phyloP scores from a whole-genome alignment of 2,329 filamentous ascomycete species.

The Xylaria hypoxylon region DNA sequence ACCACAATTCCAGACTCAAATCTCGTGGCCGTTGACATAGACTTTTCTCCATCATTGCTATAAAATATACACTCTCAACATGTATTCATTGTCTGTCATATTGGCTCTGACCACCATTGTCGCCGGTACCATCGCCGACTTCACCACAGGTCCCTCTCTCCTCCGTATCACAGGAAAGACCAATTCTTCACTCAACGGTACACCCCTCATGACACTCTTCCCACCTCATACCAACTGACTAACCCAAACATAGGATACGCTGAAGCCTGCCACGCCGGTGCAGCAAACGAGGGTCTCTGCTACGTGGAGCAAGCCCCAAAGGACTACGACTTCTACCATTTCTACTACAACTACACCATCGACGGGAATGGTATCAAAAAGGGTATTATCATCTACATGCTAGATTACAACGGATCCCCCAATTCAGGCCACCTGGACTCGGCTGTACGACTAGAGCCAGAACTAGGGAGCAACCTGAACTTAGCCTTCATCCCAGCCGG shows the following conservation, averaged over 20 bases:
- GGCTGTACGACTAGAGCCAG: slow-evolving; percentile 31
- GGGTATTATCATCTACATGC: neutral
- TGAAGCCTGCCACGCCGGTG: slow-evolving; percentile 43
- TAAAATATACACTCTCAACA: neutral
- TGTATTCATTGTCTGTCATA: slow-evolving; percentile 25
- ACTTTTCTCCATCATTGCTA: neutral
- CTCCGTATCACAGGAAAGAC: slow-evolving; percentile 43
- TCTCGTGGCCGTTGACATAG: neutral
- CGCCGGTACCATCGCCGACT: slow-evolving; percentile 29
- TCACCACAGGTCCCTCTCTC: slow-evolving; percentile 40
- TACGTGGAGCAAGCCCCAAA: slow-evolving; percentile 35
- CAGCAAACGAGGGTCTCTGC: slow-evolving; percentile 44
- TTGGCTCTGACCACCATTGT: slow-evolving; percentile 35
- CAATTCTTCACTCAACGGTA: slow-evolving; percentile 43
- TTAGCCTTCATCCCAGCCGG: slow-evolving; percentile 37
- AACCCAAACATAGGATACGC: slow-evolving; percentile 39
- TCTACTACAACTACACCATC: slow-evolving; percentile 8
- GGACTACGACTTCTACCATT: neutral
- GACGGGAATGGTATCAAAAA: neutral
- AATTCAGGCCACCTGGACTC: slow-evolving; percentile 3
- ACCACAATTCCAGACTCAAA: neutral
- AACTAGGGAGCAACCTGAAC: slow-evolving; percentile 43
- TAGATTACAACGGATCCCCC: neutral
- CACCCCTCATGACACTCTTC: neutral
- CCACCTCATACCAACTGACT: neutral